Conservation (phyloP, 768 basidiomycete species). For the Pholiota molesta region DNA sequence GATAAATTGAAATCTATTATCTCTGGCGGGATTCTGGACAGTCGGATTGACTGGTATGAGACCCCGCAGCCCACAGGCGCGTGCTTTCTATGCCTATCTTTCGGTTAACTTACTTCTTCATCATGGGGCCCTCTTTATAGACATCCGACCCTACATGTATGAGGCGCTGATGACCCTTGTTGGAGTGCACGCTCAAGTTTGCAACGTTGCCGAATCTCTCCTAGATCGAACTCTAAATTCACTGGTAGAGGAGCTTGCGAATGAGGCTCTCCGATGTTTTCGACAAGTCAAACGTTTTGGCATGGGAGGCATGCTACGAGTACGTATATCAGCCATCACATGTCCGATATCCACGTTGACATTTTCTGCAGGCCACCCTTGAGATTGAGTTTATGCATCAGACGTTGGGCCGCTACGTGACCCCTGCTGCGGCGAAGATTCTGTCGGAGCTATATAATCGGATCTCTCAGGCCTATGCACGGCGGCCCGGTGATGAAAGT, state of each 20-base stretch:
- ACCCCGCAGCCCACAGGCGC: conserved; percentile 89
- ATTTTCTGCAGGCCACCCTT: conserved; percentile 77
- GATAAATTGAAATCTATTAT: conserved; percentile 67
- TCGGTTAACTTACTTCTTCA: conserved; percentile 14
- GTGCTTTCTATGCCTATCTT: conserved; percentile 21
- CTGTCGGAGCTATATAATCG: conserved; percentile 92
- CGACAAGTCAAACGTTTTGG: conserved; percentile 89
- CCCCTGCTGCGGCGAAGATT: conserved; percentile 75
- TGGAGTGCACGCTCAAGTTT: conserved; percentile 89
- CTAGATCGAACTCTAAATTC: conserved; percentile 81
- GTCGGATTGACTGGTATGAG: conserved; percentile 91
- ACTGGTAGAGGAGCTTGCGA: conserved; percentile 81
- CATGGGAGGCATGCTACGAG: conserved; percentile 98
- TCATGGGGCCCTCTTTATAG: conserved; percentile 33
- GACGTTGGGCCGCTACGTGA: conserved; percentile 87
- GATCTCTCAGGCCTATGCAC: conserved; percentile 91
- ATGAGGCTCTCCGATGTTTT: conserved; percentile 85
- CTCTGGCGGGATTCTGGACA: conserved; percentile 77
- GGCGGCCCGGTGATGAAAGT: conserved; percentile 83
- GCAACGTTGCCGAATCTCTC: conserved; percentile 74
- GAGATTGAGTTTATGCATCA: conserved; percentile 99
- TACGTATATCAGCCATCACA: conserved; percentile 40
- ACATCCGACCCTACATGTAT: conserved; percentile 95
- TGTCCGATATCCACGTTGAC: neutral
- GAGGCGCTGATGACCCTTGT: conserved; percentile 88